A percentile compares a stretch with the other conserved stretches of the same genome.
phyloP scores from a whole-genome alignment of 768 basidiomycete genomes.

The Lactifluus volemus region DNA sequence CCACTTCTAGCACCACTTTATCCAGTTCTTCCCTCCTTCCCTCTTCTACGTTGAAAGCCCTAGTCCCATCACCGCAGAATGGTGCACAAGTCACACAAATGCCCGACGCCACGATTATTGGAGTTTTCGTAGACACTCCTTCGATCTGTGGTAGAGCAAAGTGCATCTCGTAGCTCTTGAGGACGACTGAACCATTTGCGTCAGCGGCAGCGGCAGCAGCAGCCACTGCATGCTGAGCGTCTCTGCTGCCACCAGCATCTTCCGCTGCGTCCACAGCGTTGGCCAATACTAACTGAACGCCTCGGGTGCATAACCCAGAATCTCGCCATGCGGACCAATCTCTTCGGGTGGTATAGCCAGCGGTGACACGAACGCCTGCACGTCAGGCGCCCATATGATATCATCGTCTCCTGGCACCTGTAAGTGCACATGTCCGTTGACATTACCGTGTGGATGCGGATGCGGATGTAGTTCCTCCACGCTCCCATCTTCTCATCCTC shows the following conservation, averaged over 20 bases:
- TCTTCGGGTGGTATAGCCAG: slow-evolving; percentile 24
- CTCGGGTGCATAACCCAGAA: slow-evolving; percentile 26
- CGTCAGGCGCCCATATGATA: slow-evolving; percentile 47
- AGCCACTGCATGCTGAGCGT: too few relatives aligned
- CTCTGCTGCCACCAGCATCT: slow-evolving; percentile 3
- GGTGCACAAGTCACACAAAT: slow-evolving; percentile 21
- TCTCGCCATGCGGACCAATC: slow-evolving; percentile 39
- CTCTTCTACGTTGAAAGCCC: slow-evolving; percentile 1
- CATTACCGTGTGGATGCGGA: too few relatives aligned
- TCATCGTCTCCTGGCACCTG: too few relatives aligned
- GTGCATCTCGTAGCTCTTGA: too few relatives aligned
- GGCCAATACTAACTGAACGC: slow-evolving; percentile 12
- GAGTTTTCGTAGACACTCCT: too few relatives aligned
- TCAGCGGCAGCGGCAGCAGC: too few relatives aligned
- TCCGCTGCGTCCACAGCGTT: not conserved
- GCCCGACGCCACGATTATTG: too few relatives aligned
- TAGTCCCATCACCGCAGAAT: slow-evolving; percentile 20
- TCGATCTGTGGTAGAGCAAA: too few relatives aligned
- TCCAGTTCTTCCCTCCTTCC: slow-evolving; percentile 14
- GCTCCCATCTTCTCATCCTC: slow-evolving; percentile 17
- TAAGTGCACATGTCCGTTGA: too few relatives aligned
- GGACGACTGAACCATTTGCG: too few relatives aligned
- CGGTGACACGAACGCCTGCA: slow-evolving; percentile 24
- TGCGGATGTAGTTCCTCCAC: too few relatives aligned
- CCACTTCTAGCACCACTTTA: slow-evolving; percentile 18